Conservation (phyloP, 176 grass and related monocot species). For the Oryza meridionalis region DNA sequence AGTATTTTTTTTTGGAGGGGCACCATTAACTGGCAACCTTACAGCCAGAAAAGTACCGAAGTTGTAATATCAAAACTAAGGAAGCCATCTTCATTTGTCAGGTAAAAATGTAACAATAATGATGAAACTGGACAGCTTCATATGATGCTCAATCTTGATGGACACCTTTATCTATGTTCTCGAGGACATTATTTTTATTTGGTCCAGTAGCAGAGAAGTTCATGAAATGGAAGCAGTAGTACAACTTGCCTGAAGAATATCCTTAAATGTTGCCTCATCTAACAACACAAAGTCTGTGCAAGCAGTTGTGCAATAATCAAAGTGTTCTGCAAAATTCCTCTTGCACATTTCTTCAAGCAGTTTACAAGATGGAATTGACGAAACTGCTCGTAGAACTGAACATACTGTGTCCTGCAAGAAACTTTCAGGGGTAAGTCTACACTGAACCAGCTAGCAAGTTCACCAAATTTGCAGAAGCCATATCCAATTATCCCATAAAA, state of each 20-base stretch:
- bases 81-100: neutral
- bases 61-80: neutral
- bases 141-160: conserved; percentile 39
- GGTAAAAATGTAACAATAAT: conserved; percentile 20
- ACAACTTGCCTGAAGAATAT: conserved; percentile 86
- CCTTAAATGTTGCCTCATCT: conserved; percentile 84
- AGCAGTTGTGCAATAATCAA: conserved; percentile 96
- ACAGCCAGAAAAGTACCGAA: neutral
- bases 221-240: conserved; percentile 30
- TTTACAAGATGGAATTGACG: conserved; percentile 85
- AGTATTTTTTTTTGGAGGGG: neutral
- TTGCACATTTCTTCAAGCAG: conserved; percentile 89
- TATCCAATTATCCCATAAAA: conserved; percentile 57
- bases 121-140: conserved; percentile 18
- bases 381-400: conserved; percentile 81
- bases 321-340: conserved; percentile 82
- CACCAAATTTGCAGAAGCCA: conserved; percentile 70
- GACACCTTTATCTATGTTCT: conserved; percentile 40
- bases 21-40: conserved; percentile 29
- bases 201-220: conserved; percentile 11
- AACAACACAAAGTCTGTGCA: conserved; percentile 82
- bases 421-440: conserved; percentile 71
- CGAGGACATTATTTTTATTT: conserved; percentile 12
- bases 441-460: conserved; percentile 64
- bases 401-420: conserved; percentile 95